phyloP scores from a whole-genome alignment of 2,329 filamentous ascomycete species.

The Ophiocordyceps sinensis region DNA sequence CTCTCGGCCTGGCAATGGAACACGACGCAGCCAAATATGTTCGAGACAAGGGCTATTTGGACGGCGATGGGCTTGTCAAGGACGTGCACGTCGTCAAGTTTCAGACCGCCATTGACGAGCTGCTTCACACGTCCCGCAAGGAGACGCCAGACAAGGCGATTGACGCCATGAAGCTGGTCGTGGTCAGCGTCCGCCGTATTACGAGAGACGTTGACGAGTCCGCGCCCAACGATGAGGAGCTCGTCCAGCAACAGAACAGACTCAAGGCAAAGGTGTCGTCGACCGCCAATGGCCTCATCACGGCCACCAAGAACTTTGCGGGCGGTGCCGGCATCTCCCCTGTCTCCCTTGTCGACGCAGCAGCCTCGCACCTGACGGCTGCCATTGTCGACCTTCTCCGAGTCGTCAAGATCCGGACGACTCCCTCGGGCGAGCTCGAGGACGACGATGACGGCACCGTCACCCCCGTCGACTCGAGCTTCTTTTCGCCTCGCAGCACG shows the following conservation, averaged over 20 bases:
- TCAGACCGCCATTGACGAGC: constrained; percentile 85
- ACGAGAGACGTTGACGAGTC: constrained; percentile 63
- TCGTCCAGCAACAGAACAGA: constrained; percentile 46
- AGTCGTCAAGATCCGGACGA: constrained; percentile 67
- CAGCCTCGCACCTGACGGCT: constrained; percentile 76
- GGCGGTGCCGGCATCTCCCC: constrained; percentile 73
- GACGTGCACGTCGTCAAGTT: constrained; percentile 91
- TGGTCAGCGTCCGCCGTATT: constrained; percentile 70
- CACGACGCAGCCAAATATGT: constrained; percentile 55
- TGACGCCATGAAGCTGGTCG: constrained; percentile 75
- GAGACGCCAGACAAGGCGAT: constrained; percentile 63
- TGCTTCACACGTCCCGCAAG: constrained; percentile 61
- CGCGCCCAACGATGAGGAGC: constrained; percentile 35
- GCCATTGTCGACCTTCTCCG: constrained; percentile 77
- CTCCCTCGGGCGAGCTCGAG: constrained; percentile 61
- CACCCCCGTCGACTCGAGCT: constrained; percentile 53
- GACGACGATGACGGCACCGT: constrained; percentile 56
- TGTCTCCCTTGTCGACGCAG: constrained; percentile 85
- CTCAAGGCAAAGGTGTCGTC: constrained; percentile 75
- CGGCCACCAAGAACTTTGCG: constrained; percentile 83
- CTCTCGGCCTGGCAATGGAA: constrained; percentile 55
- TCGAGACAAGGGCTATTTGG: constrained; percentile 51
- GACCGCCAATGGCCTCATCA: constrained; percentile 91
- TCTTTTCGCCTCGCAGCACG: constrained; percentile 46
- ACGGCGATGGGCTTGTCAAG: constrained; percentile 65